Evolutionary conservation across 345 rosid species (phyloP), one percentile per base, ranked within the genome.

Genomic region (Rhizophora apiculata): DNA sequence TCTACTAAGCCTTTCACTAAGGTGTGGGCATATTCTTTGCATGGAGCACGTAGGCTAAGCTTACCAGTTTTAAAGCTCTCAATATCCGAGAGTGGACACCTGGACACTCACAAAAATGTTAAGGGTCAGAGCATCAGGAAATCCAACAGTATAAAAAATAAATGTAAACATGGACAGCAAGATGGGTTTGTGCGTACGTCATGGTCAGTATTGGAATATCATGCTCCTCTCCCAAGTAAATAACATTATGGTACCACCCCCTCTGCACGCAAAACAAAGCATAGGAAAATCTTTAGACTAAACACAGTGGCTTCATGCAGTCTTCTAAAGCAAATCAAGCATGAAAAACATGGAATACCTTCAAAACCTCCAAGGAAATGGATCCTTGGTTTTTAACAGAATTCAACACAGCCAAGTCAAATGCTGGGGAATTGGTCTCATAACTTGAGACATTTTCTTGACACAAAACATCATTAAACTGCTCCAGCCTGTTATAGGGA

Each of bases 381-480:
- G 92, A 86, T 34, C 83, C 85, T 66, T 84, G 70, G 61, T 68
- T 83, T 65, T 37, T 69, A 57, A 75, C 51, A 62, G 76, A 75
- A 62, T 79, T 64, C 57, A 89, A 78, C 63, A 76, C 83, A 66
- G 76, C 72, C 37, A 79, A 81, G 85, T 85, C 92, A 66, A 94
- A 73, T 31, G 79, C 73, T 11, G 96, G 87, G 43, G 72, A 70
- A 79, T 54, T 73, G 80, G 74, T 62, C 60, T 79, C 79, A 68
- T 64, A 46, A 34, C 74, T 76, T 46, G 76, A 6, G 64, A 7
- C 49, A 75, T 92, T 95, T 79, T 92, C 96, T 78, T 92, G 93
- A 74, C 20, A 76, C 67, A 95, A 77, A 78, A 90, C 85, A 58
- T 95, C 99, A 71, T 91, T 91, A 88, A 88, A 89, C 83, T 91